phyloP scores from a whole-genome alignment of 148 eudicot genomes.

The Gaultheria prostrata region DNA sequence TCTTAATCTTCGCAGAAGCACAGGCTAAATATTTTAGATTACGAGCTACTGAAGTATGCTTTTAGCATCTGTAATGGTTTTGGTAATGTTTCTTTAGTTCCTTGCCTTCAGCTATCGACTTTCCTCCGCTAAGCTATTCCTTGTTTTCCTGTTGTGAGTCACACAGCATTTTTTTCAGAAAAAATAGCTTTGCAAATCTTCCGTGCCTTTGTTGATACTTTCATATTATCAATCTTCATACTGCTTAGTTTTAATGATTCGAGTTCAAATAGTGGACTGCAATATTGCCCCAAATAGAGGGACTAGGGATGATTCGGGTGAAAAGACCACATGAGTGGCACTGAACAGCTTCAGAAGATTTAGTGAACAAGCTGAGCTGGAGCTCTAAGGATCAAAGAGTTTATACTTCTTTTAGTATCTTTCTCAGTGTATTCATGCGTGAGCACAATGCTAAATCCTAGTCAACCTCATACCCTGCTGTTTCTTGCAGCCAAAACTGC shows the following conservation, averaged over 20 bases:
- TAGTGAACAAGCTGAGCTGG: neutral
- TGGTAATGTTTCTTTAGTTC: neutral
- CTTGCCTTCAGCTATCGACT: neutral
- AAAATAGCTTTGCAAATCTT: conserved; percentile 2
- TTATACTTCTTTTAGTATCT: too few species aligned
- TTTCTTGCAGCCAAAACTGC: too few species aligned
- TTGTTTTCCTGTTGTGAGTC: neutral
- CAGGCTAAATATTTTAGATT: neutral
- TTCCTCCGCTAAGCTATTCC: neutral
- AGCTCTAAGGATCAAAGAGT: too few species aligned
- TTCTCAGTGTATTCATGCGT: too few species aligned
- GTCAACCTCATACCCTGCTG: too few species aligned
- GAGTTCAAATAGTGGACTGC: neutral
- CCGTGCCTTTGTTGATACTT: neutral
- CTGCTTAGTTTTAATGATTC: neutral
- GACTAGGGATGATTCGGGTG: neutral
- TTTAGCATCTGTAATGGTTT: neutral
- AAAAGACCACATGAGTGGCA: neutral
- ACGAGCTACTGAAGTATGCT: neutral
- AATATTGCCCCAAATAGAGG: neutral
- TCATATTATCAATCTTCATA: neutral
- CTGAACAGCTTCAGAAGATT: neutral
- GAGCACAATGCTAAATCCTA: too few species aligned
- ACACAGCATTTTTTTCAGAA: neutral
- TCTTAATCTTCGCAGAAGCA: conserved; percentile 1